Evolutionary conservation across 495 filamentous ascomycete species (phyloP), one percentile per base, ranked within the genome.

Genomic region (Daldinia caldariorum): DNA sequence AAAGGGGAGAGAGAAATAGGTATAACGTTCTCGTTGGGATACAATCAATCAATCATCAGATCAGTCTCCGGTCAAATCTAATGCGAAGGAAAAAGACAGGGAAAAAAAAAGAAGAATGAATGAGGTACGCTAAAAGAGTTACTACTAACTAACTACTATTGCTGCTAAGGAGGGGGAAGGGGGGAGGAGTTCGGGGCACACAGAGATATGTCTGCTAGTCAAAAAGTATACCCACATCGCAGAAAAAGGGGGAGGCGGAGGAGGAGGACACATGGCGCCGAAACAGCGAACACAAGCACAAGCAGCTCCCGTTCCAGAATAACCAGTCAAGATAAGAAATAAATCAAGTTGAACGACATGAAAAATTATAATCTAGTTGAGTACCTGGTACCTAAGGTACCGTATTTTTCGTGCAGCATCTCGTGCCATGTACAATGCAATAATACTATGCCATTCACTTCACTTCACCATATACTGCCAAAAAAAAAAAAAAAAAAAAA

Each of bases 221-320:
- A 43, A 31, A 31, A 51, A 16, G 14, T 65, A 70, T 70, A 66
- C 61, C 67, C 67, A 58, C 41, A 61, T 61, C 57, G 57, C 51
- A 45, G 59, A 60, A 41, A 58, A 20, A 49, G 38, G 34, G 50
- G 4, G 43, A n/a, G n/a, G n/a, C n/a, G n/a, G n/a, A n/a, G n/a
- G n/a, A n/a, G n/a, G n/a, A n/a, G n/a, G n/a, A n/a, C n/a, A 29
- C 35, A 39, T 62, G 41, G 56, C 67, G 18, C 12, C 45, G 54
- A 29, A 58, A 41, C 32, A 32, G n/a, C 39, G 31, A 14, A 31
- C 31, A 58, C 26, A 55, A 50, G n/a, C n/a, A n/a, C 32, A 53
- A 56, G 37, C 18, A 56, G 31, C 34, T 43, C n/a, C 39, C 57
- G 20, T 39, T 43, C n/a, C 39, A 61, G 20, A 35, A 55, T 57